Conservation (phyloP, 345 rosid genomes). For the Pistacia integerrima region DNA sequence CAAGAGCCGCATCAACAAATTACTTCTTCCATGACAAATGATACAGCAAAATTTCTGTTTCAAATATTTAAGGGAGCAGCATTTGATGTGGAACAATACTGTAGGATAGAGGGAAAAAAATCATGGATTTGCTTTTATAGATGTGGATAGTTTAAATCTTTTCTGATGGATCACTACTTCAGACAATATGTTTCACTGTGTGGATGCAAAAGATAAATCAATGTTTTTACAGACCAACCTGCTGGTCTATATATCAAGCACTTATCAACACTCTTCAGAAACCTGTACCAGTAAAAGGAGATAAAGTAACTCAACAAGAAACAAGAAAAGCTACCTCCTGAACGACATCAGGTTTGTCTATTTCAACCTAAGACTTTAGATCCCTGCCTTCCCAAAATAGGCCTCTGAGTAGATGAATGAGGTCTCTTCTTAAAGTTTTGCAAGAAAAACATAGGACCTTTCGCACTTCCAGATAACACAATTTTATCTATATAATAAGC, state of each 20-base stretch:
- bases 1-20: neutral
- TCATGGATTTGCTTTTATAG: neutral
- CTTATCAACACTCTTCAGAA: neutral
- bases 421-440: slow-evolving; percentile 40
- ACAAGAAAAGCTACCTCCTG: slow-evolving; percentile 63
- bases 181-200: neutral
- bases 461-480: slow-evolving; percentile 52
- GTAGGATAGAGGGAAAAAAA: neutral
- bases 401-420: slow-evolving; percentile 40
- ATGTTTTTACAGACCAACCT: neutral
- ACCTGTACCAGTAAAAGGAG: neutral
- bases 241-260: neutral
- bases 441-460: slow-evolving; percentile 54
- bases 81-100: neutral
- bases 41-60: neutral
- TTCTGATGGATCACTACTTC: neutral
- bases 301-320: neutral
- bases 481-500: slow-evolving; percentile 78
- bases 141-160: neutral
- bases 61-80: neutral
- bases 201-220: neutral
- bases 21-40: slow-evolving; percentile 1
- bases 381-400: slow-evolving; percentile 60
- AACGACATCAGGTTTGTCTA: slow-evolving; percentile 80
- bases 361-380: slow-evolving; percentile 59